A percentile compares a stretch with the other conserved stretches of the same genome.
These are phyloP conservation scores for Eutrema yunnanense DNA, from an alignment of 345 rosid species.

Conservation along the genomic window DNA sequence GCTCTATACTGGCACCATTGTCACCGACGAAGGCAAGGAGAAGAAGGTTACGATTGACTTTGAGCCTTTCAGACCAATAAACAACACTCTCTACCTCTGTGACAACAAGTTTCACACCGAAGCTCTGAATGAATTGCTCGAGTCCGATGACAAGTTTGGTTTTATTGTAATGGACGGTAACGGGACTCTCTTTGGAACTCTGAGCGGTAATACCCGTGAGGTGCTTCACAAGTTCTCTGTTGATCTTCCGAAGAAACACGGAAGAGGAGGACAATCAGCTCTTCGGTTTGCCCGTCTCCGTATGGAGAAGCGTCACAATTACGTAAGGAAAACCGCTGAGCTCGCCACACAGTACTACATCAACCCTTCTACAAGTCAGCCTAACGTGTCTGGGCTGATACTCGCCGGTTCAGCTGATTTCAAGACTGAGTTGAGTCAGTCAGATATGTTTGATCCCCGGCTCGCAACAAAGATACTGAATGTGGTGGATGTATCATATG, in stretches of 20 bases:
- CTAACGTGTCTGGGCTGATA: background rate
- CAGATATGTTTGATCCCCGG: conserved; percentile 3
- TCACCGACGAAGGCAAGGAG: conserved; percentile 40
- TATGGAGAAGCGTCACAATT: conserved; percentile 29
- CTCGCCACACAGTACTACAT: conserved; percentile 16
- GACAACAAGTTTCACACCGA: conserved; percentile 27
- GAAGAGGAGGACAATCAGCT: conserved; percentile 49
- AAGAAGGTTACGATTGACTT: conserved; percentile 40
- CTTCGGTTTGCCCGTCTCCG: conserved; percentile 39
- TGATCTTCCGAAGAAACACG: conserved; percentile 43
- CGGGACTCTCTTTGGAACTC: conserved; percentile 40
- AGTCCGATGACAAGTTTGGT: conserved; percentile 24
- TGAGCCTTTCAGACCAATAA: conserved; percentile 37
- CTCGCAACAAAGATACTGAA: background rate
- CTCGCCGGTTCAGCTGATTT: background rate
- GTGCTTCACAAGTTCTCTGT: conserved; percentile 37
- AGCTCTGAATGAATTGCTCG: conserved; percentile 16
- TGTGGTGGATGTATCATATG: background rate
- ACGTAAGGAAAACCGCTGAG: conserved; percentile 39
- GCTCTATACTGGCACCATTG: conserved; percentile 36
- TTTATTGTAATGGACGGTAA: conserved; percentile 37
- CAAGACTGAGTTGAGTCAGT: background rate
- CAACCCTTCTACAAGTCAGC: background rate
- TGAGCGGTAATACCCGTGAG: conserved; percentile 36
- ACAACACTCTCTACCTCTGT: conserved; percentile 36